phyloP scores from a whole-genome alignment of 345 rosid genomes.

The Hibiscus mutabilis region DNA sequence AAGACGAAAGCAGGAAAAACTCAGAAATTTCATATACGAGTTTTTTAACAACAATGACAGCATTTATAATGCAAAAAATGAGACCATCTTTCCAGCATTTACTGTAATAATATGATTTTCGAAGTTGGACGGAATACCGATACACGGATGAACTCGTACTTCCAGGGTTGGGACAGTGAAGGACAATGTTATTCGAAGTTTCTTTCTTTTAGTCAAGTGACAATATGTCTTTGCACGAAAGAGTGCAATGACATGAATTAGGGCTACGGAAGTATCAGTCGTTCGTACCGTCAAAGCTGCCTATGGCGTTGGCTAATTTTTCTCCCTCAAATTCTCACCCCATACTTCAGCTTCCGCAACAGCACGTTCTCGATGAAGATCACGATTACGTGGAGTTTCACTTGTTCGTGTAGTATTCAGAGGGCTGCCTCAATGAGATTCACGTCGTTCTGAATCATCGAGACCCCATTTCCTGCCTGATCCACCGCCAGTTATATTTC shows the following conservation, averaged over 20 bases:
- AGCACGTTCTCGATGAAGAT: conserved; percentile 86
- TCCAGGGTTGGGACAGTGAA: no score
- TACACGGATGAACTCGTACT: no score
- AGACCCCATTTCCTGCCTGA: conserved; percentile 79
- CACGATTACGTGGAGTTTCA: conserved; percentile 68
- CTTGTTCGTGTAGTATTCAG: conserved; percentile 52
- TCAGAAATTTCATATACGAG: neutral
- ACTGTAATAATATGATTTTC: conserved; percentile 12
- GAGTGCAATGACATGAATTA: no score
- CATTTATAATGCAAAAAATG: neutral
- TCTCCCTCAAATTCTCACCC: conserved; percentile 98
- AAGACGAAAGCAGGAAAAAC: no score
- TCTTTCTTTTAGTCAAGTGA: conserved; percentile 12
- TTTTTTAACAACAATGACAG: neutral
- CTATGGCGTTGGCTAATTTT: conserved; percentile 61
- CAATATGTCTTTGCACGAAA: neutral
- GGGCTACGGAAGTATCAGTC: conserved; percentile 25
- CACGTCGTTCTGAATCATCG: conserved; percentile 56
- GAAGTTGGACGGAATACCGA: no score
- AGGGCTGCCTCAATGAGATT: conserved; percentile 73
- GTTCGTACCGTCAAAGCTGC: conserved; percentile 73
- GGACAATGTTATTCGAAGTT: no score
- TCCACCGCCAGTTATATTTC: conserved; percentile 57
- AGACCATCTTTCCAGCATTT: conserved; percentile 20
- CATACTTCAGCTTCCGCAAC: conserved; percentile 96